Evolutionary conservation across 768 basidiomycete genomes (phyloP).

Genomic region (Amanita rubescens): DNA sequence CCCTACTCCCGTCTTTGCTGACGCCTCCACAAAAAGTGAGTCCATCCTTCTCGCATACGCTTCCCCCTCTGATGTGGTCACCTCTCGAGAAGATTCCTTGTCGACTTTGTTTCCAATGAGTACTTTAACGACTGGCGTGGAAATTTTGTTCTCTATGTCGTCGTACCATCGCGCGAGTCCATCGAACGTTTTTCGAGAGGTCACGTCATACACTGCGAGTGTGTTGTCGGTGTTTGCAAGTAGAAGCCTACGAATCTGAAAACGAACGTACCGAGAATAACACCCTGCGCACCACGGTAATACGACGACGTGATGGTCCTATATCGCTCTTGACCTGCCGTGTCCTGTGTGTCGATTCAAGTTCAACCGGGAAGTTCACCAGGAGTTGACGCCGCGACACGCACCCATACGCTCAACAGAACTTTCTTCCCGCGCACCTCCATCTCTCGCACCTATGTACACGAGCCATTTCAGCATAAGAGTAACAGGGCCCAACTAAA

Average conservation of each 20-base stretch:
- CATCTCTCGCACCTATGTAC: constrained; percentile 76
- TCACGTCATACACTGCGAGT: constrained; percentile 83
- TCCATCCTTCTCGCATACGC: constrained; percentile 78
- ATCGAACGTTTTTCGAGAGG: constrained; percentile 88
- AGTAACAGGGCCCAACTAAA: not conserved
- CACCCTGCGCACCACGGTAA: constrained; percentile 83
- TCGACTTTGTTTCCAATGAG: constrained; percentile 94
- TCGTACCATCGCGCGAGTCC: constrained; percentile 89
- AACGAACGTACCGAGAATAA: constrained; percentile 52
- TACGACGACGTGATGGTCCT: constrained; percentile 93
- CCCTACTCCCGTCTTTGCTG: constrained; percentile 84
- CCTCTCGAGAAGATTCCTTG: constrained; percentile 91
- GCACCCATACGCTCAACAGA: constrained; percentile 95
- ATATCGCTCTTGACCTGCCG: constrained; percentile 95
- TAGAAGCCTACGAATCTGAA: not conserved
- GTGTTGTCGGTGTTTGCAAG: too few species aligned
- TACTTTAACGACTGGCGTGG: constrained; percentile 82
- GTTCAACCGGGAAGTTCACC: too few species aligned
- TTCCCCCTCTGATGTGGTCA: constrained; percentile 68
- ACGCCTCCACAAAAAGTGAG: constrained; percentile 88
- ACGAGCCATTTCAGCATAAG: not conserved
- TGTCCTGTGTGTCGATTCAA: constrained; percentile 50
- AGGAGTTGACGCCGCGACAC: too few species aligned
- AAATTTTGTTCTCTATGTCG: constrained; percentile 91
- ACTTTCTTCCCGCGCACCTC: constrained; percentile 74